Conservation (phyloP, 805 yeast species). For the Ogataea methylovora region DNA sequence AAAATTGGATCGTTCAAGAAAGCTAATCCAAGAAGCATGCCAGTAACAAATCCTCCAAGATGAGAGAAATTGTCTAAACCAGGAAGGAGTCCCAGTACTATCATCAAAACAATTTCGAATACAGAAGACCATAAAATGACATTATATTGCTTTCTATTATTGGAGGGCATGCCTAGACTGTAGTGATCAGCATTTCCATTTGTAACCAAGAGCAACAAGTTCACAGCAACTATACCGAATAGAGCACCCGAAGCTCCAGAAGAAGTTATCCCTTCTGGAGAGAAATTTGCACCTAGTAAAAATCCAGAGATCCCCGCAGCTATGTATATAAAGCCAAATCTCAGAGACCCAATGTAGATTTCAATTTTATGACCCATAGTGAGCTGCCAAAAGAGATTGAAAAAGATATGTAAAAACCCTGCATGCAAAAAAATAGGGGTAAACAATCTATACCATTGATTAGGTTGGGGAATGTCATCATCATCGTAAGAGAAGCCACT, state of each 20-base stretch:
- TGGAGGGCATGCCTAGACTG: slow-evolving; percentile 21
- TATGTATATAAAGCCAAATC: slow-evolving; percentile 49
- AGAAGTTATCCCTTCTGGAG: slow-evolving; percentile 58
- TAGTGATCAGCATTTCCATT: slow-evolving; percentile 37
- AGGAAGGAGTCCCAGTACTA: slow-evolving; percentile 61
- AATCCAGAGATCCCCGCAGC: slow-evolving; percentile 62
- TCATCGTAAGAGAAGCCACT: slow-evolving; percentile 33
- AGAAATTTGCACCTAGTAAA: slow-evolving; percentile 59
- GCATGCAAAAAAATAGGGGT: slow-evolving; percentile 72
- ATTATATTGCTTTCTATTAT: slow-evolving; percentile 34
- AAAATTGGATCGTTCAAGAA: slow-evolving; percentile 52
- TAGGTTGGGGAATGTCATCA: slow-evolving; percentile 31
- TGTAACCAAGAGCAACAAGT: slow-evolving; percentile 46
- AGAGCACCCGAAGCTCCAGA: slow-evolving; percentile 69
- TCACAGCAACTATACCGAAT: slow-evolving; percentile 61
- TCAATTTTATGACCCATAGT: slow-evolving; percentile 57
- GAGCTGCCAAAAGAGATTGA: slow-evolving; percentile 54
- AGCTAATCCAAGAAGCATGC: slow-evolving; percentile 41
- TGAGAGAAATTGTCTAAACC: slow-evolving; percentile 72
- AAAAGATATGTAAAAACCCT: slow-evolving; percentile 60
- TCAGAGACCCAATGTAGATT: slow-evolving; percentile 43
- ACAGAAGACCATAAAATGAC: slow-evolving; percentile 38
- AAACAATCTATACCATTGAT: slow-evolving; percentile 64
- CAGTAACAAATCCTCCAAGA: slow-evolving; percentile 67
- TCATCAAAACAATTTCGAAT: slow-evolving; percentile 49